Conservation (phyloP, 2,329 filamentous ascomycete genomes). For the Cladophialophora yegresii region DNA sequence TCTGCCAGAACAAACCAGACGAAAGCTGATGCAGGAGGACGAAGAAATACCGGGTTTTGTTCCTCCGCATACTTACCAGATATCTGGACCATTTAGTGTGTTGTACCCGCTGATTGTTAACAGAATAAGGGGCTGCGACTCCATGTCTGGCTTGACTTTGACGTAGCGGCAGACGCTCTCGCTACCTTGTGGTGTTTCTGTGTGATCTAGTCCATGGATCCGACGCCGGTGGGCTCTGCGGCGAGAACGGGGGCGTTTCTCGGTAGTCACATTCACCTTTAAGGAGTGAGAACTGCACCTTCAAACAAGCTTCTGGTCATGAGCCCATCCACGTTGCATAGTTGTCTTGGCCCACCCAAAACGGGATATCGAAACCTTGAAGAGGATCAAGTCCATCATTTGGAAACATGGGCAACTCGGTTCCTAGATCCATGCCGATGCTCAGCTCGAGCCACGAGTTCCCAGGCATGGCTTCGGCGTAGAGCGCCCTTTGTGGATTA, state of each 20-base stretch:
- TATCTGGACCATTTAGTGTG: background rate
- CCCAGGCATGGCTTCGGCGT: slow-evolving; percentile 8
- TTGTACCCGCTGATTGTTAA: background rate
- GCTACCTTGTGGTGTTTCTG: background rate
- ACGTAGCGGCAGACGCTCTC: background rate
- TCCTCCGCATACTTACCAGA: background rate
- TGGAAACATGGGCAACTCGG: slow-evolving; percentile 16
- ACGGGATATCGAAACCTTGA: slow-evolving; percentile 26
- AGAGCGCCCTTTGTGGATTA: background rate
- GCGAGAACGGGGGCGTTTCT: background rate
- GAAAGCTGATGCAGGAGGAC: background rate
- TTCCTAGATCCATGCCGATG: slow-evolving; percentile 14
- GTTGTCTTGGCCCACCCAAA: slow-evolving; percentile 25
- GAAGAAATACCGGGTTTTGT: background rate
- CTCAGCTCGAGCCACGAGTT: slow-evolving; percentile 9
- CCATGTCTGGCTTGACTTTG: background rate
- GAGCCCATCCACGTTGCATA: slow-evolving; percentile 18
- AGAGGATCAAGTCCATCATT: slow-evolving; percentile 18
- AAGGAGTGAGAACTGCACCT: background rate
- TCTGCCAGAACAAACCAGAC: slow-evolving; percentile 12
- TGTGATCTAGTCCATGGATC: no score
- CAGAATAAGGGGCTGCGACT: background rate
- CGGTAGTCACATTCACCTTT: background rate
- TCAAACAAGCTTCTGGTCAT: background rate
- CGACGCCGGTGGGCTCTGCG: background rate